Evolutionary conservation across 2,329 filamentous ascomycete genomes (phyloP).

Genomic region (Elsinoe perseae): DNA sequence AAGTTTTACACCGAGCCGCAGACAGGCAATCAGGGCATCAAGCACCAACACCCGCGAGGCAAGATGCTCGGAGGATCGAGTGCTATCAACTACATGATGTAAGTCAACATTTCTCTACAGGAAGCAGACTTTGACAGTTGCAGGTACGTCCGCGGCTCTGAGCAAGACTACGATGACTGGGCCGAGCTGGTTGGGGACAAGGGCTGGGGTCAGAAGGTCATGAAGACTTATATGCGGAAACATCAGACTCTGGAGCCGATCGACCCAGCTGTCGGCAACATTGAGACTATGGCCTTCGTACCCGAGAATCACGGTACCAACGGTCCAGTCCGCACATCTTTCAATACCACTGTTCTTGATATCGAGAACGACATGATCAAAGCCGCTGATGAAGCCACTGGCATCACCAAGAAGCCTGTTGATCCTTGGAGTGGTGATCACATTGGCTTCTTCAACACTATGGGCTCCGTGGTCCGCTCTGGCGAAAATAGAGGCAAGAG

Average conservation of each 20-base stretch:
- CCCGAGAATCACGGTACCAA: constrained; percentile 30
- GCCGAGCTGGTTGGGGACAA: constrained; percentile 35
- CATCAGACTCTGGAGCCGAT: constrained; percentile 33
- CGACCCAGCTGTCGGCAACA: constrained; percentile 24
- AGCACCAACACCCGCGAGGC: constrained; percentile 27
- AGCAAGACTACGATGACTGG: constrained; percentile 43
- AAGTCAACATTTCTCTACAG: background rate
- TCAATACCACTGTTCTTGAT: constrained; percentile 31
- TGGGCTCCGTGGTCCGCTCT: constrained; percentile 24
- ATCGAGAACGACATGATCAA: constrained; percentile 32
- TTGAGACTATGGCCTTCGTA: constrained; percentile 26
- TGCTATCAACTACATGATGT: constrained; percentile 30
- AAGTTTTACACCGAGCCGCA: constrained; percentile 19
- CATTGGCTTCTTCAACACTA: constrained; percentile 30
- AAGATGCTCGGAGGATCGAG: constrained; percentile 34
- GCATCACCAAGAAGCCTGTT: constrained; percentile 29
- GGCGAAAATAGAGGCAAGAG: constrained; percentile 29
- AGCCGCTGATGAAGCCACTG: constrained; percentile 30
- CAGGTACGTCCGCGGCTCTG: constrained; percentile 38
- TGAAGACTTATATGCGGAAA: constrained; percentile 41
- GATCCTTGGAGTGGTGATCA: constrained; percentile 33
- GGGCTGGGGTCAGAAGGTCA: constrained; percentile 40
- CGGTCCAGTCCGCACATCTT: constrained; percentile 31
- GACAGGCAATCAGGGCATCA: constrained; percentile 17
- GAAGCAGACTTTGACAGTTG: background rate